These are phyloP conservation scores for Boletus tomentosulus DNA, from an alignment of 768 basidiomycete species.

Conservation along the genomic window DNA sequence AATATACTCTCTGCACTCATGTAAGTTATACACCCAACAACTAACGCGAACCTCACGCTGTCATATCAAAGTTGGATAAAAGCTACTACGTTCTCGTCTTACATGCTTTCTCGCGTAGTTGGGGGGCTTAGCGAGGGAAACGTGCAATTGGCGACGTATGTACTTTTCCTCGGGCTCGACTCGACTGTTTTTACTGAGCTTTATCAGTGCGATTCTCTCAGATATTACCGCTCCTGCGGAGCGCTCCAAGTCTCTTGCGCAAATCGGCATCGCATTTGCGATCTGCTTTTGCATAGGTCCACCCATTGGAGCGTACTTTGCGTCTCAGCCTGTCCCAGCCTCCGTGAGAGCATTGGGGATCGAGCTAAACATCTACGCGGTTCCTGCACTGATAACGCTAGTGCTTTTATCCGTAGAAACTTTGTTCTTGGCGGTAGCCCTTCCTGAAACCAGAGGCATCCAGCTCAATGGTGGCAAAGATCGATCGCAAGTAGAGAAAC, in stretches of 20 bases:
- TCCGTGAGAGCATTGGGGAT: slow-evolving; percentile 51
- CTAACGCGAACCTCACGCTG: neutral
- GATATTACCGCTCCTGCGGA: slow-evolving; percentile 81
- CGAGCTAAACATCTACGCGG: slow-evolving; percentile 85
- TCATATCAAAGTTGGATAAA: slow-evolving; percentile 67
- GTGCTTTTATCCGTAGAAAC: slow-evolving; percentile 78
- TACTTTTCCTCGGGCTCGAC: slow-evolving; percentile 8
- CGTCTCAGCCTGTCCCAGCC: slow-evolving; percentile 72
- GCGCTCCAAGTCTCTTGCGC: slow-evolving; percentile 81
- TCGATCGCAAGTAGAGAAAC: slow-evolving; percentile 16
- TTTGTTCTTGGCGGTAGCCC: slow-evolving; percentile 60
- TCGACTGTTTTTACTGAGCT: neutral
- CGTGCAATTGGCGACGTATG: slow-evolving; percentile 91
- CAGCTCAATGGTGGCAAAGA: slow-evolving; percentile 13
- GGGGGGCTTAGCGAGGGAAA: slow-evolving; percentile 97
- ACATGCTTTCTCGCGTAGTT: slow-evolving; percentile 83
- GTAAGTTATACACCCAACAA: slow-evolving; percentile 39
- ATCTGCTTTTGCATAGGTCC: slow-evolving; percentile 93
- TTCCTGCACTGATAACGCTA: slow-evolving; percentile 82
- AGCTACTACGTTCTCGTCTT: slow-evolving; percentile 87
- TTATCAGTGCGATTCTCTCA: slow-evolving; percentile 80
- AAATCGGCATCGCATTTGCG: slow-evolving; percentile 95
- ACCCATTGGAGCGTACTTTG: slow-evolving; percentile 94
- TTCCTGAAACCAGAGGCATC: slow-evolving; percentile 83
- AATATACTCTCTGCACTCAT: slow-evolving; percentile 88